Evolutionary conservation across 129 eudicot genomes (phyloP), one percentile per base, ranked within the genome.

Genomic region (Arctium minus): DNA sequence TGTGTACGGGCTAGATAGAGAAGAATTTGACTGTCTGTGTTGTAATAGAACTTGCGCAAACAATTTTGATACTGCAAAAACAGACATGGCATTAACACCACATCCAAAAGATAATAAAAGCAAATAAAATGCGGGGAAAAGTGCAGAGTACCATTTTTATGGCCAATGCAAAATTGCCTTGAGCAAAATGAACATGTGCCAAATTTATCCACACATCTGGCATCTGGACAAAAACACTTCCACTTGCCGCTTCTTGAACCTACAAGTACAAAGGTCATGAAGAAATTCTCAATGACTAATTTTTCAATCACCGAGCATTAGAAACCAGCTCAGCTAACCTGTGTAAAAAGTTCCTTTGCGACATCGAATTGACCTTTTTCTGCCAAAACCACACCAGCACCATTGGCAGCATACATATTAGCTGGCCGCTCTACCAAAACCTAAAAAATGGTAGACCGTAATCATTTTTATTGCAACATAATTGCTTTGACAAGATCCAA

Each of bases 231-330:
- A 90, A 90, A 79, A 86, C 87, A 73, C 88, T 88, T 90, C 99
- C 97, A 91, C 97, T 96, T 81, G 97, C 97, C 72, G 99, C 99
- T 89, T 96, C 98, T 89, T 93, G 99, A 74, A 96, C 99, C 99
- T 96, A 79, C 2, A 72, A 76, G 62, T 70, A 72, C 69, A 32
- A 36, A 53, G 75, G 75, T 8, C 10, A 27, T 32, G n/a, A 71
- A 74, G 71, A 4, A 70, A 30, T 8, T 80, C 22, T 44, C 70
- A 37, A 29, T 4, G 36, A 27, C 36, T 11, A 35, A 6, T 70
- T 70, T 80, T 72, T 27, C 15, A 17, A 44, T 17, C 35, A 83
- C 33, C n/a, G 38, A 70, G 53, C 56, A 67, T 39, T 37, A 32
- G 31, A 29, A 77, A 70, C 53, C 38, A 60, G 50, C 42, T 56